phyloP scores from a whole-genome alignment of 257 asterid species.

The Ligustrum vulgare region DNA sequence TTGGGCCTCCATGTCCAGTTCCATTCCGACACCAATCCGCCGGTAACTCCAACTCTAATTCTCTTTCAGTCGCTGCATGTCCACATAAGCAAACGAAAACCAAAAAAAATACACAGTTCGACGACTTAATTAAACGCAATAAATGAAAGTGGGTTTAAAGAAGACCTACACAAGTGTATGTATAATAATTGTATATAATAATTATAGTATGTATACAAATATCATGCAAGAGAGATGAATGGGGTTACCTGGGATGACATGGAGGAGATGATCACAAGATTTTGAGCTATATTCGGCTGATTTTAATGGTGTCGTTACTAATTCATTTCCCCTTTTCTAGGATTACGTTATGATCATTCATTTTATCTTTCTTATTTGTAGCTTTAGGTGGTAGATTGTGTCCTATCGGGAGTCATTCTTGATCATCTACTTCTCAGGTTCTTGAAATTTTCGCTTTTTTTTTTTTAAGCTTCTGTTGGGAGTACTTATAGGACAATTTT shows the following conservation, averaged over 20 bases:
- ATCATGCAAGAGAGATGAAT: neutral
- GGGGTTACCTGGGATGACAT: neutral
- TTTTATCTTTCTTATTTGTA: neutral
- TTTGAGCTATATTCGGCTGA: neutral
- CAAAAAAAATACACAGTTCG: neutral
- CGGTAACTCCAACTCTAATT: neutral
- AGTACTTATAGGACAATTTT: neutral
- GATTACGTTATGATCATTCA: neutral
- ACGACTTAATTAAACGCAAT: neutral
- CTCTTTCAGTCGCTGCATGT: neutral
- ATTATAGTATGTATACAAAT: neutral
- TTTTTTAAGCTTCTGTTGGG: neutral
- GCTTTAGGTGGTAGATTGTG: neutral
- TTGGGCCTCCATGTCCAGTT: conserved; percentile 32
- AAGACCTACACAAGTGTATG: neutral
- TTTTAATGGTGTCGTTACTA: neutral
- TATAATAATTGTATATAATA: neutral
- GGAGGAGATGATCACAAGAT: neutral
- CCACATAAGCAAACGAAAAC: neutral
- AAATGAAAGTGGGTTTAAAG: neutral
- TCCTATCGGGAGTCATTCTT: neutral
- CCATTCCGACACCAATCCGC: conserved; percentile 13
- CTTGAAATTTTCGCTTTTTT: neutral
- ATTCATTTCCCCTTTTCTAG: neutral
- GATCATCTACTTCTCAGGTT: neutral